phyloP scores from a whole-genome alignment of 305 asterid genomes.

The Fraxinus ornus region DNA sequence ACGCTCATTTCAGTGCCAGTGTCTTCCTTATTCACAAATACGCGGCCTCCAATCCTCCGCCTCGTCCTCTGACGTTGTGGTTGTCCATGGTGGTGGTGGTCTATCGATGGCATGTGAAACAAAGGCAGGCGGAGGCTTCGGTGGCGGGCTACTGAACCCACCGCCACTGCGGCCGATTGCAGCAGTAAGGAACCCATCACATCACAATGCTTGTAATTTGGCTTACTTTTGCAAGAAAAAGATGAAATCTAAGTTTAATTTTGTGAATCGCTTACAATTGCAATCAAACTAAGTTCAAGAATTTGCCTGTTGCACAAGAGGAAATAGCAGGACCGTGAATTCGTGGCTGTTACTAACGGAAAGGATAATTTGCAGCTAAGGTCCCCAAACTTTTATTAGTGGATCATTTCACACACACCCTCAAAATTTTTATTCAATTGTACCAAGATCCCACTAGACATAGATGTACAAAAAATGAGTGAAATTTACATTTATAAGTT shows the following conservation, averaged over 20 bases:
- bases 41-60: conserved; percentile 25
- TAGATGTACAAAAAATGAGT: no score
- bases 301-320: not conserved
- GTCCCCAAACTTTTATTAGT: not conserved
- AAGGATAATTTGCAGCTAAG: not conserved
- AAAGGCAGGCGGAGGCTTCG: conserved; percentile 14
- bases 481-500: no score
- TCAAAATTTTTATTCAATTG: not conserved
- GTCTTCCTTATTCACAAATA: conserved; percentile 44
- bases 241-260: not conserved
- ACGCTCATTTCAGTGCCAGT: conserved; percentile 23
- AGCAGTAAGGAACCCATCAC: not conserved
- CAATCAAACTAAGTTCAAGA: not conserved
- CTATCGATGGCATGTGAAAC: conserved; percentile 1
- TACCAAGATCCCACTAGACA: no score
- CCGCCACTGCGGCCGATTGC: conserved; percentile 28
- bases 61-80: conserved; percentile 8
- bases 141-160: conserved; percentile 14
- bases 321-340: not conserved
- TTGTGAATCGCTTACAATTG: not conserved
- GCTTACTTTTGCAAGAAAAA: not conserved
- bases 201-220: not conserved
- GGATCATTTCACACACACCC: not conserved
- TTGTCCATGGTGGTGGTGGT: not conserved
- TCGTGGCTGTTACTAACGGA: not conserved